Base-by-base conservation (phyloP, 1,284 basidiomycete species). In the Puccinia novopanici region DNA sequence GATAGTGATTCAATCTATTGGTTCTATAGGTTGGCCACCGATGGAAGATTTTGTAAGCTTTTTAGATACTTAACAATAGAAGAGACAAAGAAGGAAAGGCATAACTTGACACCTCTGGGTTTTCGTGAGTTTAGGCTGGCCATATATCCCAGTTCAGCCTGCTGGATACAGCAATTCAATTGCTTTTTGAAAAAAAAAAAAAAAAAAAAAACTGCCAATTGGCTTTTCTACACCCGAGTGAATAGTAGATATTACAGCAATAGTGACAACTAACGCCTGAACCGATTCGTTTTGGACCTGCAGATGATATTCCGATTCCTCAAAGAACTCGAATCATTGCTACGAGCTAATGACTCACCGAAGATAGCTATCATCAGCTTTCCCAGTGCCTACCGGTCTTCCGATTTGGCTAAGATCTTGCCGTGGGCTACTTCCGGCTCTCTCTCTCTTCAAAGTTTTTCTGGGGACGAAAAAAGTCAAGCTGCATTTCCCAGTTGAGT, bases 401-500 rank as follows among this genome's bases (percentile, higher is more conserved):
- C 77, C 15, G 50, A 61, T 24, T 52, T 70, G 34, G n/a, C 55
- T 9, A 54, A 65, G 45, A 71, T 59, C n/a, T 55, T 79, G 27
- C 52, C 63, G 27, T 79, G 77, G 77, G 77, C 77, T 22, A 63
- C 57, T 34, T 48, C 65, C 3, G 77, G 68, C 9, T 71, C 40
- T 45, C 15, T 79, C 27, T 65, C 57, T 15, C 68, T 79, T 48
- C 55, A 79, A 63, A 71, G 67, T 59, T 79, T 79, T 52, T 67
- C 68, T 57, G 77, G 77, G n/a, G 68, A 79, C 57, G 77, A 79
- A 40, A 57, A 52, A 37, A 54, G 63, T n/a, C 77, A 79, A 63
- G 55, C 68, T 52, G 77, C 77, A 42, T 79, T 79, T 63, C 77
- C 77, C 4, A 63, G 77, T 79, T 45, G 70, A 79, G n/a, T n/a